Base-by-base conservation (phyloP, 352 stramenopile species). In the Globisporangium perplexum region DNA sequence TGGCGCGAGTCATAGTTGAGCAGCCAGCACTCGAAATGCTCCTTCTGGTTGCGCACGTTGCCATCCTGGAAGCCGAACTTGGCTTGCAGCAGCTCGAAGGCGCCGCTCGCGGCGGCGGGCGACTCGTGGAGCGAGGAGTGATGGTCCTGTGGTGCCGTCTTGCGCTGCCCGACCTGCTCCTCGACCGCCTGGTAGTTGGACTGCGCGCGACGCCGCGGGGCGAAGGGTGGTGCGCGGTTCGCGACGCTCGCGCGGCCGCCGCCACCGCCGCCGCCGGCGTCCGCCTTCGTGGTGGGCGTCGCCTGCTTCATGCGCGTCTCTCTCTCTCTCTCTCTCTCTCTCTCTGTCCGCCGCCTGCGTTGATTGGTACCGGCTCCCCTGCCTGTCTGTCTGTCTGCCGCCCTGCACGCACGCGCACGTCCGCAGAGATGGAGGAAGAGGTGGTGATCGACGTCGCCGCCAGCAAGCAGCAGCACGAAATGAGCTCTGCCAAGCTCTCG, bases 1-100 rank as follows among this genome's bases (percentile, higher is more conserved):
- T n/a, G 55, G 18, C 79, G 70, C n/a, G 76, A 89, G 66, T 93
- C 76, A 60, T 83, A 83, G 63, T 95, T 95, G 57, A 90, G 69
- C 43, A 95, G 60, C 74, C 82, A 90, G 53, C 81, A 80, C 55
- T 89, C 81, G 47, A 93, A 86, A 48, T 95, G 83, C 58, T 95
- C 85, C 51, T 77, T 80, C 62, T 95, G 85, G 66, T 95, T 95
- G 44, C 70, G 72, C 52, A 90, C 69, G 45, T 83, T 93, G 55
- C 83, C 83, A 11, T 88, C 73, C 68, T 95, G 85, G 65, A 95
- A 95, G 60, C 83, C 83, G 60, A 95, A 91, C 57, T 92, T 91
- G 53, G 67, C 62, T 51, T 92, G 85, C 7, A 95, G 63, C 42
- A 88, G 63, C 66, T 92, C 83, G 60, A 95, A 93, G n/a, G 83